Conservation (phyloP, 2,329 filamentous ascomycete genomes). For the Trichoderma sp. region DNA sequence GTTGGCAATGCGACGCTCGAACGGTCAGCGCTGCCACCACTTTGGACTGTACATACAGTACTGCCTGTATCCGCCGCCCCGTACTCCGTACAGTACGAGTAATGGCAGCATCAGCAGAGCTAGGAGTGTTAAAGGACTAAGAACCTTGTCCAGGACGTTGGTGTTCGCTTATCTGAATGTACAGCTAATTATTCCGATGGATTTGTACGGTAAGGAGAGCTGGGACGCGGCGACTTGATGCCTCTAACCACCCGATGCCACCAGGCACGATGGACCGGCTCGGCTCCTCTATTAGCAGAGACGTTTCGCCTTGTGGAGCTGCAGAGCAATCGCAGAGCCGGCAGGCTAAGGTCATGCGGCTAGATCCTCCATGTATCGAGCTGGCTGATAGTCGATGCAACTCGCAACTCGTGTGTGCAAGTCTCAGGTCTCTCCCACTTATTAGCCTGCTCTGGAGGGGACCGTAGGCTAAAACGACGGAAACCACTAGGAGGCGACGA, state of each 20-base stretch:
- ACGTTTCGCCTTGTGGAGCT: background rate
- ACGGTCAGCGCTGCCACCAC: background rate
- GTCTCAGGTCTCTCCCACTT: background rate
- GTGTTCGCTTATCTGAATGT: conserved; percentile 18
- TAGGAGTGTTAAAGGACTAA: background rate
- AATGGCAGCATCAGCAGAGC: background rate
- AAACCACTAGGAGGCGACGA: background rate
- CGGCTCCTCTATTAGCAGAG: background rate
- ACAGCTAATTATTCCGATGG: conserved; percentile 15
- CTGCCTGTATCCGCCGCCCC: background rate
- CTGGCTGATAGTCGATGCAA: background rate
- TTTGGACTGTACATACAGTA: background rate
- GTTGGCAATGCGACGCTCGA: conserved; percentile 6
- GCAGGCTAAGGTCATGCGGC: background rate
- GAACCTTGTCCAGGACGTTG: conserved; percentile 15
- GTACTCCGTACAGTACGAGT: background rate
- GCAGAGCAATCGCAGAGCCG: background rate
- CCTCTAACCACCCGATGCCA: conserved; percentile 4
- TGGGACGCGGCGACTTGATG: conserved; percentile 4
- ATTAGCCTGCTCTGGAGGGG: background rate
- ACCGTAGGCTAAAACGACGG: background rate
- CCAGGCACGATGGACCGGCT: background rate
- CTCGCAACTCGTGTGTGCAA: background rate
- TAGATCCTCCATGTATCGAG: conserved; percentile 4
- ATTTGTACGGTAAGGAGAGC: background rate